phyloP scores from a whole-genome alignment of 78 protist genomes.

The Chrysochromulina parva region DNA sequence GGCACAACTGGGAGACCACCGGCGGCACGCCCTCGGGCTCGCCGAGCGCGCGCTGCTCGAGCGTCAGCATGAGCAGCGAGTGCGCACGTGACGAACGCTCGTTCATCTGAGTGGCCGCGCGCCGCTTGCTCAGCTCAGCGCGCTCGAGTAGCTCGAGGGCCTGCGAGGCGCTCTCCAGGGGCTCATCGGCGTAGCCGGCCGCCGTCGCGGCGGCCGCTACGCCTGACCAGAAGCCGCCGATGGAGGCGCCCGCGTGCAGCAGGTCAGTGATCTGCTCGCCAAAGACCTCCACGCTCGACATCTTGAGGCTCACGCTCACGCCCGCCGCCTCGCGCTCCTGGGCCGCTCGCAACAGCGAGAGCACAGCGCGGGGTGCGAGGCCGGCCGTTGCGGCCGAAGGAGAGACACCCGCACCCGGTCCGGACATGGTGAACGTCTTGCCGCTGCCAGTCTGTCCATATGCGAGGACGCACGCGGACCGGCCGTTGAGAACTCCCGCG shows the following conservation, averaged over 20 bases:
- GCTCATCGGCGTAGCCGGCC: neutral
- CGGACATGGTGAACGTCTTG: neutral
- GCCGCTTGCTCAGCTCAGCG: neutral
- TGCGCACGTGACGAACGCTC: conserved; percentile 54
- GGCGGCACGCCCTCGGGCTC: neutral
- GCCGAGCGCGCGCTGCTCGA: neutral
- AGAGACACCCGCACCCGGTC: neutral
- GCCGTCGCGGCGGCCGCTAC: neutral
- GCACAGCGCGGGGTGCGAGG: neutral
- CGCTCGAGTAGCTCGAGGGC: neutral
- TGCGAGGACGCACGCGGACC: neutral
- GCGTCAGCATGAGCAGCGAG: conserved; percentile 33
- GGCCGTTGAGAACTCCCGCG: neutral
- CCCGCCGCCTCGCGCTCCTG: neutral
- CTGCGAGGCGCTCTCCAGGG: neutral
- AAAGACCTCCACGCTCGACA: conserved; percentile 16
- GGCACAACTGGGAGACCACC: neutral
- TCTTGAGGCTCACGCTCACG: neutral
- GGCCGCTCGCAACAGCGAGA: neutral
- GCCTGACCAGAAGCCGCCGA: conserved; percentile 11
- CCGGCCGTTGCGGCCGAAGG: neutral
- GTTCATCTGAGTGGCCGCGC: conserved; percentile 55
- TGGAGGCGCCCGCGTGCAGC: neutral
- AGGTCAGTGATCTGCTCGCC: conserved; percentile 28
- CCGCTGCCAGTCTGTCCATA: conserved; percentile 43